Conservation (phyloP, 176 grass and related monocot genomes). For the Oryza rufipogon region DNA sequence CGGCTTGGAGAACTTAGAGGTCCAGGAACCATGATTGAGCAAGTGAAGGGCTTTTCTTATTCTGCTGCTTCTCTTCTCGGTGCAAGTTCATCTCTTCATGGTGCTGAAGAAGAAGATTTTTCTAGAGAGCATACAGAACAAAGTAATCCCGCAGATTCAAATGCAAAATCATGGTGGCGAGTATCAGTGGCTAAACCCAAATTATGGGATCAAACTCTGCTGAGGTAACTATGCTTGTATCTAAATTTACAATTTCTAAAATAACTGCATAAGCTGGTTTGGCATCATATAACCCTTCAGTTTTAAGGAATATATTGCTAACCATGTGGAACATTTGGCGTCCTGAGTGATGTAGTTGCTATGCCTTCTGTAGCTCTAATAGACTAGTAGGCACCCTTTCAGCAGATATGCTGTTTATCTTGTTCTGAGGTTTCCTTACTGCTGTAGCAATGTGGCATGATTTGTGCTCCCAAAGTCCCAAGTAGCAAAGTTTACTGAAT, state of each 20-base stretch:
- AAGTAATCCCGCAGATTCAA: slow-evolving; percentile 37
- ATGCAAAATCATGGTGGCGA: slow-evolving; percentile 82
- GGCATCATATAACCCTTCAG: not conserved
- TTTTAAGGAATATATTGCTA: slow-evolving; percentile 5
- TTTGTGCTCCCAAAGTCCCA: slow-evolving; percentile 1
- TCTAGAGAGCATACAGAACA: slow-evolving; percentile 44
- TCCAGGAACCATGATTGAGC: slow-evolving; percentile 71
- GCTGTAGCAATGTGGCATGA: not conserved
- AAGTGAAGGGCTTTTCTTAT: slow-evolving; percentile 92
- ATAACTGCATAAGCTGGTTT: slow-evolving; percentile 9
- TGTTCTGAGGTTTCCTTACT: not conserved
- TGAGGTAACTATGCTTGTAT: slow-evolving; percentile 45
- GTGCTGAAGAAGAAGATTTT: slow-evolving; percentile 45
- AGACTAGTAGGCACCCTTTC: not conserved
- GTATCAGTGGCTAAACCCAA: slow-evolving; percentile 83
- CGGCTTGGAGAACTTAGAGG: slow-evolving; percentile 66
- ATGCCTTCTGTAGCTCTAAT: not conserved
- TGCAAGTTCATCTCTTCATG: slow-evolving; percentile 57
- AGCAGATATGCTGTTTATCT: slow-evolving; percentile 18
- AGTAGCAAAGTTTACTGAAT: not conserved
- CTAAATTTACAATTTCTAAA: not conserved
- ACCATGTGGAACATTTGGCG: not conserved
- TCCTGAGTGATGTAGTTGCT: not conserved
- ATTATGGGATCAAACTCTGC: slow-evolving; percentile 45
- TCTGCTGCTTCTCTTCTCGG: slow-evolving; percentile 72